These are phyloP conservation scores for Epichloe bromicola DNA, from an alignment of 2,329 filamentous ascomycete species.

Conservation along the genomic window DNA sequence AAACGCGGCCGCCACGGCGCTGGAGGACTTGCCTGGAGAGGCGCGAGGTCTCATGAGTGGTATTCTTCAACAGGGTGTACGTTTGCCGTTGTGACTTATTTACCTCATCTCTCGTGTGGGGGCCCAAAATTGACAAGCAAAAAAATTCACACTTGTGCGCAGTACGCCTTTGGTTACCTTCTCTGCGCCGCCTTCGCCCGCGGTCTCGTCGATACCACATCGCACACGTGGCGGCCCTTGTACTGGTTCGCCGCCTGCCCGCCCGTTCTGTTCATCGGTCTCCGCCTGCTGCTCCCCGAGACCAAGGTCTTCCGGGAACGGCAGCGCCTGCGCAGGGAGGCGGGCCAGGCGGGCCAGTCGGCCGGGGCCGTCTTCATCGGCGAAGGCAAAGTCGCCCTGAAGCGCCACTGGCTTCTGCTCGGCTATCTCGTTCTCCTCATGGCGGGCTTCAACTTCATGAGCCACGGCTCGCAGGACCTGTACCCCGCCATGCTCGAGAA, in stretches of 20 bases:
- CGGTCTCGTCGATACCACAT: constrained; percentile 61
- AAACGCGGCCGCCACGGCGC: constrained; percentile 64
- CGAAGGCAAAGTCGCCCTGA: constrained; percentile 68
- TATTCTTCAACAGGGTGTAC: constrained; percentile 57
- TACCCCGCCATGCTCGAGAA: constrained; percentile 48
- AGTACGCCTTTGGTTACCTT: constrained; percentile 54
- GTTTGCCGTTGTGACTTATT: constrained; percentile 9
- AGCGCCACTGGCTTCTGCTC: constrained; percentile 67
- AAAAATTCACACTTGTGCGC: background rate
- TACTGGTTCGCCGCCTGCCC: constrained; percentile 83
- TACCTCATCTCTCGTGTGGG: too few species aligned
- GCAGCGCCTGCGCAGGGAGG: constrained; percentile 43
- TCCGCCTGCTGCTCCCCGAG: constrained; percentile 67
- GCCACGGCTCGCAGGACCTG: constrained; percentile 56
- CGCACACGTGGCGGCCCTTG: constrained; percentile 69
- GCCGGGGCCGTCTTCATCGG: constrained; percentile 48
- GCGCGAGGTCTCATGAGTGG: constrained; percentile 63
- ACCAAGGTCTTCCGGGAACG: constrained; percentile 60
- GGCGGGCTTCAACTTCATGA: constrained; percentile 90
- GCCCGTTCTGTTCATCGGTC: constrained; percentile 67
- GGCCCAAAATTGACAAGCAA: too few species aligned
- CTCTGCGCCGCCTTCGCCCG: constrained; percentile 44
- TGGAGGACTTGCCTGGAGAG: constrained; percentile 59
- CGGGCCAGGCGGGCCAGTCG: constrained; percentile 18
- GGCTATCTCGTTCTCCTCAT: constrained; percentile 75